A percentile compares a stretch with the other conserved stretches of the same genome.
Conservation (phyloP, 2,329 filamentous ascomycete species). For the Paecilomyces fulvus region DNA sequence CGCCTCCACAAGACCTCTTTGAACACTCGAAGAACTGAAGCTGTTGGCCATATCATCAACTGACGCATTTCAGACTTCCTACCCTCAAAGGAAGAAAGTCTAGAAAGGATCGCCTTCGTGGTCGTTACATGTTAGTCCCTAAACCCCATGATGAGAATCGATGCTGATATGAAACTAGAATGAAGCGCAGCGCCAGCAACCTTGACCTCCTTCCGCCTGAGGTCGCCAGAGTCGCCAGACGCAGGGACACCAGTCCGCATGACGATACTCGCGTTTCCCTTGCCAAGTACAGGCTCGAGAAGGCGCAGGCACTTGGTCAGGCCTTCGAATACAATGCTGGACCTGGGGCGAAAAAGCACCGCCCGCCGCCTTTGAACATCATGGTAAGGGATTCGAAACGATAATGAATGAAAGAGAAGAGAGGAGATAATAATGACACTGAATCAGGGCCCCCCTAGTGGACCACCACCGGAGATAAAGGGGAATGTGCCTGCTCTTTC, state of each 20-base stretch:
- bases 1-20: neutral
- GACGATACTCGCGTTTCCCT: neutral
- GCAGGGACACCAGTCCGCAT: neutral
- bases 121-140: neutral
- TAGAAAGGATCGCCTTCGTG: neutral
- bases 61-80: neutral
- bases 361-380: neutral
- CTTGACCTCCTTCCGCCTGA: neutral
- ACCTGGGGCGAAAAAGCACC: neutral
- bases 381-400: neutral
- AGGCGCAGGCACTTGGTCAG: neutral
- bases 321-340: neutral
- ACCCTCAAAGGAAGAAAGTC: conserved; percentile 1
- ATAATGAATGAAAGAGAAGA: neutral
- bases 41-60: neutral
- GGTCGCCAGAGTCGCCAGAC: neutral
- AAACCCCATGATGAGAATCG: neutral
- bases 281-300: neutral
- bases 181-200: neutral
- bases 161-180: neutral
- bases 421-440: neutral
- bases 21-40: neutral
- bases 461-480: neutral
- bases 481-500: conserved; percentile 5
- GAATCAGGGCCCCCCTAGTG: neutral